phyloP scores from a whole-genome alignment of 225 moss, liverwort and hornwort species.

The Marchantia polymorpha region DNA sequence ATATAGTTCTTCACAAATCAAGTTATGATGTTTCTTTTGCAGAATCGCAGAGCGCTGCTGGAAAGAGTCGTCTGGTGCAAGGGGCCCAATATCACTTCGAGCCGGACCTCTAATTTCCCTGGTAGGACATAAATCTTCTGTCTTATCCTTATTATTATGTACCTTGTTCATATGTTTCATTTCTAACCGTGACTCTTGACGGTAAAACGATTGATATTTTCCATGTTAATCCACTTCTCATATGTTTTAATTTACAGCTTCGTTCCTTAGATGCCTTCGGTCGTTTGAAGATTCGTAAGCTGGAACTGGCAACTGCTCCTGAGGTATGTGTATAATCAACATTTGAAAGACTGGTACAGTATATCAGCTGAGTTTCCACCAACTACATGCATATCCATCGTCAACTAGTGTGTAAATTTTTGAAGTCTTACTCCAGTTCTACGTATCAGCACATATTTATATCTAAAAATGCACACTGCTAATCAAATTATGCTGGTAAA shows the following conservation, averaged over 20 bases:
- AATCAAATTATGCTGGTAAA: too few species aligned
- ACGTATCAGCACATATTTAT: too few species aligned
- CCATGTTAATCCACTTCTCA: too few species aligned
- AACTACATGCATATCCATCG: too few species aligned
- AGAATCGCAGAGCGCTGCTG: slow-evolving; percentile 72
- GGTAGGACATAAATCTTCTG: slow-evolving; percentile 17
- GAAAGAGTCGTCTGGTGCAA: slow-evolving; percentile 55
- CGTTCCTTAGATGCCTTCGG: slow-evolving; percentile 76
- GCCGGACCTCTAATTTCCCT: slow-evolving; percentile 41
- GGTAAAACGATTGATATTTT: neutral
- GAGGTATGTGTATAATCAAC: slow-evolving; percentile 40
- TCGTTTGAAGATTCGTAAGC: slow-evolving; percentile 62
- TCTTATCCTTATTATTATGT: neutral
- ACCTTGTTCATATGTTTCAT: neutral
- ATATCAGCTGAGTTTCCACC: too few species aligned
- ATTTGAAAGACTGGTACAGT: too few species aligned
- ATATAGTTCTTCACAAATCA: neutral
- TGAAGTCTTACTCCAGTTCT: too few species aligned
- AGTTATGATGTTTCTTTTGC: neutral
- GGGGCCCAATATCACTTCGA: slow-evolving; percentile 50
- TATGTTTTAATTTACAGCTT: slow-evolving; percentile 45
- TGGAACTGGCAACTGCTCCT: slow-evolving; percentile 54
- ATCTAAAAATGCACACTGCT: too few species aligned
- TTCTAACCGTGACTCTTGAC: neutral
- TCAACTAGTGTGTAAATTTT: too few species aligned